Evolutionary conservation across 306 rosid species (phyloP).

Genomic region (Notholithocarpus densiflorus): DNA sequence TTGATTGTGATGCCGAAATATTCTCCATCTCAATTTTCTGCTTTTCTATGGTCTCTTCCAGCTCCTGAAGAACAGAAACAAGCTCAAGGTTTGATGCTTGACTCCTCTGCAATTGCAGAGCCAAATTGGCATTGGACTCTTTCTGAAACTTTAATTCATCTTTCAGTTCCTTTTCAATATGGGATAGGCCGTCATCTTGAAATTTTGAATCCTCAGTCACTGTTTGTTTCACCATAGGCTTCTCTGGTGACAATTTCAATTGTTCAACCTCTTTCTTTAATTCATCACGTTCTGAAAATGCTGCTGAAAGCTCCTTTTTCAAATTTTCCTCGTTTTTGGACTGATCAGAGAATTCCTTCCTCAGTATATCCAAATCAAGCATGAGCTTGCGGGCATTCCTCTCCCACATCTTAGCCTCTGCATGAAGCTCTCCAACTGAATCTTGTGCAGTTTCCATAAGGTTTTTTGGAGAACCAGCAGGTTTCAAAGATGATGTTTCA

Average conservation of each 20-base stretch:
- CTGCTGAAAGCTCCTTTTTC: slow-evolving; percentile 53
- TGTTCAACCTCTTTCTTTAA: slow-evolving; percentile 59
- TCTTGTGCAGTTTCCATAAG: slow-evolving; percentile 48
- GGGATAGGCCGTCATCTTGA: slow-evolving; percentile 41
- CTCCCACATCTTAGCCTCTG: slow-evolving; percentile 97
- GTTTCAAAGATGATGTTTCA: slow-evolving; percentile 28
- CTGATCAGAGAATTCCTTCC: slow-evolving; percentile 60
- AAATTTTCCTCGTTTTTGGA: slow-evolving; percentile 50
- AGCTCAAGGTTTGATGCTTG: slow-evolving; percentile 89
- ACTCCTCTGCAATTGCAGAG: slow-evolving; percentile 70
- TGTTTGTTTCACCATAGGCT: slow-evolving; percentile 36
- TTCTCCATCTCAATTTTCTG: slow-evolving; percentile 65
- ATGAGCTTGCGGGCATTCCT: slow-evolving; percentile 78
- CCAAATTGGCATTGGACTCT: slow-evolving; percentile 67
- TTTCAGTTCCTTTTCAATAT: slow-evolving; percentile 44
- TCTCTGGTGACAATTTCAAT: slow-evolving; percentile 38
- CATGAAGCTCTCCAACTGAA: slow-evolving; percentile 66
- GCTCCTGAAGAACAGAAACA: slow-evolving; percentile 83
- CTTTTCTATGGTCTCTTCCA: slow-evolving; percentile 70
- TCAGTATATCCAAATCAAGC: slow-evolving; percentile 65
- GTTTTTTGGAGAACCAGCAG: slow-evolving; percentile 27
- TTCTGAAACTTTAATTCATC: slow-evolving; percentile 77
- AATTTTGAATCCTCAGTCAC: slow-evolving; percentile 34
- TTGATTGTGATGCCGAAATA: slow-evolving; percentile 49
- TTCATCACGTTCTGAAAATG: slow-evolving; percentile 43